Percentiles rank a stretch among this genome's conserved stretches.
phyloP scores from a whole-genome alignment of 306 rosid genomes.

The Nissolia schottii region DNA sequence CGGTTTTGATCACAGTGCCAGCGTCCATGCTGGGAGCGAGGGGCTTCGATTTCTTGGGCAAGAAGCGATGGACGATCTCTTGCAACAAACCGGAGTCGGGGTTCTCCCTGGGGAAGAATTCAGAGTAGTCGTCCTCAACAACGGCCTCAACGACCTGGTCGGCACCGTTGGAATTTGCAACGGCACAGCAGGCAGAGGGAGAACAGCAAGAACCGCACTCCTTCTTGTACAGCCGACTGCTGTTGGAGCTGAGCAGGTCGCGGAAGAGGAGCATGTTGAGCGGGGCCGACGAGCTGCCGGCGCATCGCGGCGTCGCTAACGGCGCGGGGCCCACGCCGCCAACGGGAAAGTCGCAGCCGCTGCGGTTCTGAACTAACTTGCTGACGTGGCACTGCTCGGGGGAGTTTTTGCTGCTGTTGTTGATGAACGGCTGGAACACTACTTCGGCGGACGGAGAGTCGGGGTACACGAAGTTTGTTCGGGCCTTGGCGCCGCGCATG shows the following conservation, averaged over 20 bases:
- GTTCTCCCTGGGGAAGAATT: constrained; percentile 42
- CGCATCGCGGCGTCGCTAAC: not conserved
- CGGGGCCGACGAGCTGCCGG: constrained; percentile 7
- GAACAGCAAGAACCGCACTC: not conserved
- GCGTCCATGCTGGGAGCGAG: not conserved
- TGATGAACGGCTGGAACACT: constrained; percentile 27
- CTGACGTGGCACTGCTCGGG: constrained; percentile 11
- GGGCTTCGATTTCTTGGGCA: constrained; percentile 39
- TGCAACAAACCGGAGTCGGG: constrained; percentile 65
- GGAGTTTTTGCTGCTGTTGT: no score
- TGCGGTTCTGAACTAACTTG: not conserved
- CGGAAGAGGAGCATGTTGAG: constrained; percentile 53
- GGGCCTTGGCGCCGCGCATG: constrained; percentile 84
- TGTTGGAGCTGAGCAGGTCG: constrained; percentile 33
- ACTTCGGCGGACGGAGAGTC: no score
- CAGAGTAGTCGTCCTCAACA: constrained; percentile 9
- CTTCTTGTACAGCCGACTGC: not conserved
- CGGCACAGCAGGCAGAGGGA: not conserved
- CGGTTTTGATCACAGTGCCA: not conserved
- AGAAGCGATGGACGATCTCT: constrained; percentile 60
- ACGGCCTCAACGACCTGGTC: not conserved
- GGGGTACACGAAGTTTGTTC: constrained; percentile 77
- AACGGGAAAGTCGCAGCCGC: no score
- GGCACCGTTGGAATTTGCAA: not conserved
- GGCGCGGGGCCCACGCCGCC: not conserved